Base-by-base conservation (phyloP, 2,329 filamentous ascomycete genomes). In the Hypoxylon sp. region DNA sequence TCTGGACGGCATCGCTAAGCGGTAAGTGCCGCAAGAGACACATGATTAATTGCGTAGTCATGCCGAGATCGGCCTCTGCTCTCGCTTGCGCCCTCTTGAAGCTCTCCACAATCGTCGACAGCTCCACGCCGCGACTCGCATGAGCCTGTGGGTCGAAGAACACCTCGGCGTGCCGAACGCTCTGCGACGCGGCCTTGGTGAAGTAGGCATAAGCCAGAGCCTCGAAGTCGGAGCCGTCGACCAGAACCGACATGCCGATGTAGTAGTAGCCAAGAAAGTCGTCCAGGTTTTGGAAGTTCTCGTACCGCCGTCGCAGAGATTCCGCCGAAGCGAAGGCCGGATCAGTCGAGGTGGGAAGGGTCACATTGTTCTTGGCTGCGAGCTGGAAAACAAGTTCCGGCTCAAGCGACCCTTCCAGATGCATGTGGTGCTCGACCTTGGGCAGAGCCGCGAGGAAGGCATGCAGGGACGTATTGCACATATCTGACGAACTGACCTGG, bases 111-210 rank as follows among this genome's bases (percentile, higher is more conserved):
- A 92, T 81, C 1, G 83, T 87, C 13, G 81, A 76, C 69, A 90
- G 88, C 6, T 79, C 64, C 3, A 93, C 75, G 4, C 87, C 87
- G 15, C 89, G 82, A 10, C 75, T 76, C 3, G 85, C 82, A 72
- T 93, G 90, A 1, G 88, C 88, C 73, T 93, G 89, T 1, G 90
- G 89, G 71, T 93, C 90, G 75, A 93, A 92, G 77, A 92, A 93
- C 63, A 92, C 81, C 73, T 93, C 90, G 11, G 88, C 88, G 69
- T 93, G 89, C 45, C 83, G 80, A 1, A 92, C 86, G 31, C 85
- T 84, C 60, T 91, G 85, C 1, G 75, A 75, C 26, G 84, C 79
- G 2, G 88, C 89, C 55, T 81, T 83, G 26, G 78, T 69, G 72
- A 92, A 89, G 75, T 93, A 93, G 60, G 83, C 82, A 78, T 85